Evolutionary conservation across 257 asterid species (phyloP), one percentile per base, ranked within the genome.

Genomic region (Nicotiana tabacum): DNA sequence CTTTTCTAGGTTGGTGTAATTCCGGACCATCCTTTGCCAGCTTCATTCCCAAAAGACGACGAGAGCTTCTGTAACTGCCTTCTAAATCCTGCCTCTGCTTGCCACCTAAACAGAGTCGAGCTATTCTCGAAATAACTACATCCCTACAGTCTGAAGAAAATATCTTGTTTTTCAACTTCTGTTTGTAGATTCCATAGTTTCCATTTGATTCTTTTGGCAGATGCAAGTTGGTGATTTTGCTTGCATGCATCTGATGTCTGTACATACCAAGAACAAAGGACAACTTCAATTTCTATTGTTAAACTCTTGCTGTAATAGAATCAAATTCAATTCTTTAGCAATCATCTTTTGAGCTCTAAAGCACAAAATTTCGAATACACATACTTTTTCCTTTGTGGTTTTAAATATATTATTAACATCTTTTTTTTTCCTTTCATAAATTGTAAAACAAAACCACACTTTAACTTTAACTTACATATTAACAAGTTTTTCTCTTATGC

Each of bases 31-130:
- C 92, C 95, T 46, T 91, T 96, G 55, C 99, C 98, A 21, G 89
- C 90, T 55, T 90, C 97, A 9, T 96, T 96, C 83, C 98, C 98
- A 1, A 90, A 91, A 86, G 99, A 94, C 16, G 98, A 91, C 18
- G 97, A 90, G 69, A 87, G 91, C 58, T 92, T 96, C 56, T 96
- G 98, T 70, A 92, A 94, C 83, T 96, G 98, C 89, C 90, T 96
- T 86, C 97, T 90, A 88, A 97, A 96, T 77, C 90, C 97, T 0
- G 82, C 88, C 29, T 86, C 98, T 39, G 92, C 97, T 83, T 96
- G 98, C 88, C 93, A 89, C 85, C 89, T 96, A 48, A 87, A 91
- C 69, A 85, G 89, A 83, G 90, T 86, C 10, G 90, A 88, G 79
- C 78, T 96, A 30, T 96, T 96, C 87, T 87, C 96, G 9, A 86